Conservation (phyloP, 1,284 basidiomycete species). For the Meripilus lineatus region DNA sequence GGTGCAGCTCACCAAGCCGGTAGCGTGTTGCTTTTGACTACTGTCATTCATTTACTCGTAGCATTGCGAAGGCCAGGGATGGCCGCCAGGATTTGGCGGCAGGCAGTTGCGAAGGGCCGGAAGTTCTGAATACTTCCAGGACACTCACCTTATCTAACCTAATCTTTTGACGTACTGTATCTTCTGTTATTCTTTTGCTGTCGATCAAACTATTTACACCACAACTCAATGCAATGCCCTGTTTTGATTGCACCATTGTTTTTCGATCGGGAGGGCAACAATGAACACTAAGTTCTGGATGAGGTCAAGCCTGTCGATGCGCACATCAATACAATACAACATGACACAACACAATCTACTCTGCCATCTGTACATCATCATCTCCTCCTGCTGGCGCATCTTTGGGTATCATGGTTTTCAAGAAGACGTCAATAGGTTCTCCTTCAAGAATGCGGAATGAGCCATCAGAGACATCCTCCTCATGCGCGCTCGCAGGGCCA, state of each 20-base stretch:
- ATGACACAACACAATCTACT: conserved; percentile 32
- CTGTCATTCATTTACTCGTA: conserved; percentile 75
- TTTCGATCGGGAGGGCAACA: no score
- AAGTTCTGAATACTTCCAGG: no score
- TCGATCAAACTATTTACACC: no score
- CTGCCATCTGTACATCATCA: conserved; percentile 80
- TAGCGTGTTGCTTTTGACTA: conserved; percentile 84
- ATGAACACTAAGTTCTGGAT: no score
- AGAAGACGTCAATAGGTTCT: conserved; percentile 64
- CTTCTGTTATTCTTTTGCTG: no score
- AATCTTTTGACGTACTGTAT: no score
- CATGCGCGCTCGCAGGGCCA: conserved; percentile 60
- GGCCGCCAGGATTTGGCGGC: conserved; percentile 64
- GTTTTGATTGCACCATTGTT: no score
- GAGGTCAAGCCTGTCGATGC: no score
- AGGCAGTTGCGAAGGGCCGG: conserved; percentile 17
- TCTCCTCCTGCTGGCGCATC: conserved; percentile 42
- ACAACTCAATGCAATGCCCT: no score
- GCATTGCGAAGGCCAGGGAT: conserved; percentile 68
- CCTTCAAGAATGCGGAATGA: conserved; percentile 81
- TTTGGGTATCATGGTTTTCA: conserved; percentile 70
- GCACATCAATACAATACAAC: conserved; percentile 2
- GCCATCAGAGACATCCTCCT: conserved; percentile 47
- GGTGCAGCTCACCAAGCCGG: conserved; percentile 96
- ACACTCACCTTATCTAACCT: no score